Evolutionary conservation across 2,329 filamentous ascomycete genomes (phyloP), one percentile per base, ranked within the genome.

Genomic region (Neofusicoccum parvum): DNA sequence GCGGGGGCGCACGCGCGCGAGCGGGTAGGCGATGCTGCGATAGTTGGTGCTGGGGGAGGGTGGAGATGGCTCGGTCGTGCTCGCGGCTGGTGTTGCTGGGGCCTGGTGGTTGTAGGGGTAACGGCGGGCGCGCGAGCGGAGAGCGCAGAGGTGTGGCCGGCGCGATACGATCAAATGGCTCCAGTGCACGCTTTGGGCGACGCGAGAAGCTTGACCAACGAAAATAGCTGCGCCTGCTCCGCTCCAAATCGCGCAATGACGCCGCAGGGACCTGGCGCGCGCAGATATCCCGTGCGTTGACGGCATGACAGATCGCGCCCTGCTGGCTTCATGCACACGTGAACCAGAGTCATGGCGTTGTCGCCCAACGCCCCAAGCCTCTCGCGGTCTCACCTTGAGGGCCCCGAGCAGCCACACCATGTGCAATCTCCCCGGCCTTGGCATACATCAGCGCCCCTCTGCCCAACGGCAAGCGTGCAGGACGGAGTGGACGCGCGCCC

Each of bases 181-280:
- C 56, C 39, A 60, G 56, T 32, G 54, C 54, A 46, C 54, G 53
- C 53, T 56, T 56, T 56, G 53, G 53, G 53, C 53, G 53, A 32
- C 39, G 54, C 54, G 27, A 58, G 56, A 60, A 60, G 56, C 56
- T 60, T 60, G 56, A 60, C 56, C 56, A 60, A 60, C 56, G 56
- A 48, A 60, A 60, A 60, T 60, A 60, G 39, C 56, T 59, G 54
- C 41, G 20, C 54, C 39, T 46, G 54, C 54, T 60, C 56, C 56
- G 56, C 56, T 60, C 48, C 56, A 60, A 60, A 60, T 60, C 56
- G 56, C 56, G 56, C 43, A 60, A 60, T 60, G 56, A 60, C 56
- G 56, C 56, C 56, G 56, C 43, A 60, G 43, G 56, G 56, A 49
- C 56, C 53, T 56, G 53, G 49, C 27, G 49, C 49, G 15, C 49